Percentiles rank a stretch among this genome's conserved stretches.
These are phyloP conservation scores for Bidens hawaiensis DNA, from an alignment of 140 eudicot species.

Conservation along the genomic window DNA sequence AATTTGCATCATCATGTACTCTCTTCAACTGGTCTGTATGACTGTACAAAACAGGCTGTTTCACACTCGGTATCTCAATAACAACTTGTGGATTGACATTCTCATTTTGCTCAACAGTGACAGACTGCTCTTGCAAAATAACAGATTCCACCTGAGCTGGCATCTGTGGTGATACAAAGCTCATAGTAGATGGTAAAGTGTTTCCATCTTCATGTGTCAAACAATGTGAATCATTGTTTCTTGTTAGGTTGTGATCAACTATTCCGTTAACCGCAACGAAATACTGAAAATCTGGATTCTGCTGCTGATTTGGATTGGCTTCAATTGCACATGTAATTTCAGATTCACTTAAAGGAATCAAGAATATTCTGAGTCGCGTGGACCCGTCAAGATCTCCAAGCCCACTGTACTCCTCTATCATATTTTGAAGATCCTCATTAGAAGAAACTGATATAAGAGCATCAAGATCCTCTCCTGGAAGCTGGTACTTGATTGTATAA, in stretches of 20 bases:
- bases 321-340: slow-evolving; percentile 44
- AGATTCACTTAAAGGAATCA: slow-evolving; percentile 41
- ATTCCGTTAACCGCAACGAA: slow-evolving; percentile 73
- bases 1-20: slow-evolving; percentile 8
- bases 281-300: slow-evolving; percentile 48
- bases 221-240: slow-evolving; percentile 8
- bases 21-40: slow-evolving; percentile 4
- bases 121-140: slow-evolving; percentile 20
- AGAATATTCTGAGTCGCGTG: slow-evolving; percentile 65
- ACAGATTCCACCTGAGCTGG: slow-evolving; percentile 19
- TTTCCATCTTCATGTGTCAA: slow-evolving; percentile 16
- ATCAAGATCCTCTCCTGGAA: slow-evolving; percentile 93
- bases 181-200: slow-evolving; percentile 5
- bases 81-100: slow-evolving; percentile 1
- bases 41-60: slow-evolving; percentile 22
- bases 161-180: background rate
- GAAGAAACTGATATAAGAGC: slow-evolving; percentile 85
- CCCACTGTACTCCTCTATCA: slow-evolving; percentile 82
- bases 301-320: slow-evolving; percentile 33
- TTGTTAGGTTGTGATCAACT: slow-evolving; percentile 18
- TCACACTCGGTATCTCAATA: slow-evolving; percentile 8
- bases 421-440: slow-evolving; percentile 72
- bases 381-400: slow-evolving; percentile 47
- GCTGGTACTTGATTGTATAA: slow-evolving; percentile 74
- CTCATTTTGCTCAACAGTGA: slow-evolving; percentile 12